Evolutionary conservation across 768 basidiomycete genomes (phyloP).

Genomic region (Gautieria morchelliformis): DNA sequence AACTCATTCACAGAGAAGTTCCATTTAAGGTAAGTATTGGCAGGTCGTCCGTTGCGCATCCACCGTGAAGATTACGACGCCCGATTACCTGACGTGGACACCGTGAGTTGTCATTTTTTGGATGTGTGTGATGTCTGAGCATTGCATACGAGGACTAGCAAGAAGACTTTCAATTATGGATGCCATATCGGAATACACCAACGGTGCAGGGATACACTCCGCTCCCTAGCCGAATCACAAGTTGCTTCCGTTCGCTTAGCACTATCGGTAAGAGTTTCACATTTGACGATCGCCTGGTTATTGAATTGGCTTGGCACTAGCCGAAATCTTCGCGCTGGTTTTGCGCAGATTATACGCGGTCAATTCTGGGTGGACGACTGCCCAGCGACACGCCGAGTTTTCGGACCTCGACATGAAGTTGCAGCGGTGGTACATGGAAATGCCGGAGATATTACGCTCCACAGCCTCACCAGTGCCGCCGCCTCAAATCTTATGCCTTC

Average conservation of each 20-base stretch:
- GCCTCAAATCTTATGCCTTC: slow-evolving; percentile 63
- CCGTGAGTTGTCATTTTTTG: slow-evolving; percentile 29
- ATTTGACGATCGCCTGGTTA: background rate
- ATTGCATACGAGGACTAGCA: slow-evolving; percentile 25
- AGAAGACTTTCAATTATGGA: slow-evolving; percentile 56
- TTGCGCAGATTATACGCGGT: background rate
- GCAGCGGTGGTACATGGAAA: slow-evolving; percentile 67
- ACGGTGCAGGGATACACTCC: slow-evolving; percentile 12
- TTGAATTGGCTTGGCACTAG: background rate
- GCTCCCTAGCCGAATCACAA: slow-evolving; percentile 43
- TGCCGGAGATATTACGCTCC: slow-evolving; percentile 52
- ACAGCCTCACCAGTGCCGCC: slow-evolving; percentile 35
- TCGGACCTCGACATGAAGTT: slow-evolving; percentile 50
- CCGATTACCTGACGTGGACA: slow-evolving; percentile 48
- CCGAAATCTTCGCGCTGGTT: background rate
- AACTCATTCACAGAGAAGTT: background rate
- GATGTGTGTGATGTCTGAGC: background rate
- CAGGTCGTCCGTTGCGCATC: slow-evolving; percentile 64
- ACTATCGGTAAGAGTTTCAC: background rate
- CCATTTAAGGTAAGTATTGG: background rate
- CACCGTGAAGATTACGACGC: slow-evolving; percentile 72
- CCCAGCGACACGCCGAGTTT: slow-evolving; percentile 40
- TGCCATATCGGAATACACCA: background rate
- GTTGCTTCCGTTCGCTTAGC: slow-evolving; percentile 29
- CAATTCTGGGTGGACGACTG: background rate